Base-by-base conservation (phyloP, 441 rosid genomes). In the Populus tomentosa region DNA sequence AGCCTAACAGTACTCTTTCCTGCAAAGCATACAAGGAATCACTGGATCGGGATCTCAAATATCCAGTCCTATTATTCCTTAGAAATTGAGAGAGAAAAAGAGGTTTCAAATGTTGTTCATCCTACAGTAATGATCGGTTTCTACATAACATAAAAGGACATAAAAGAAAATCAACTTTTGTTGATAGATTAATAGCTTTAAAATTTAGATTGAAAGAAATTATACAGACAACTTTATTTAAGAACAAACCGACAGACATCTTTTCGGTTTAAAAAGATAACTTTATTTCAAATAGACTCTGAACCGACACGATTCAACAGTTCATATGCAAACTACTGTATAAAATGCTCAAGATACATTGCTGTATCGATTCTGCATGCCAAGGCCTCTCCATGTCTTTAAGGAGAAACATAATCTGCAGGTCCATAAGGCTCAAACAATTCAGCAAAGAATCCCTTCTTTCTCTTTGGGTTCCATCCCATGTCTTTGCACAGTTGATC, bases 401-500 rank as follows among this genome's bases (percentile, higher is more conserved):
- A 69, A 13, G 78, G 28, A 1, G 72, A 70, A 42, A 80, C 74
- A 32, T 80, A 73, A 69, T 76, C 80, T 13, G 23, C 4, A 23
- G 89, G 89, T 26, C 88, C 90, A 46, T 88, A 89, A 42, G 93
- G 90, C 62, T 88, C 84, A 28, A 89, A 85, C 24, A 82, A 35
- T 38, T 88, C 89, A 9, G 90, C 82, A 24, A 84, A 78, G 46
- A 86, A 81, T 18, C 91, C 89, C 35, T 79, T 85, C 81, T 84
- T 88, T 35, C 93, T 82, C 74, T 46, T 83, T 0, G 85, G 86
- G 59, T 88, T 89, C 91, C 90, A 85, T 13, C 86, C 88, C 93
- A 89, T 88, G 23, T 88, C 93, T 56, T 70, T 85, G 85, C 93
- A 88, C 6, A 87, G 70, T 68, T 84, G 87, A 83, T 88, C 90